Evolutionary conservation across 2,329 filamentous ascomycete species (phyloP).

Genomic region (Clonostachys solani): DNA sequence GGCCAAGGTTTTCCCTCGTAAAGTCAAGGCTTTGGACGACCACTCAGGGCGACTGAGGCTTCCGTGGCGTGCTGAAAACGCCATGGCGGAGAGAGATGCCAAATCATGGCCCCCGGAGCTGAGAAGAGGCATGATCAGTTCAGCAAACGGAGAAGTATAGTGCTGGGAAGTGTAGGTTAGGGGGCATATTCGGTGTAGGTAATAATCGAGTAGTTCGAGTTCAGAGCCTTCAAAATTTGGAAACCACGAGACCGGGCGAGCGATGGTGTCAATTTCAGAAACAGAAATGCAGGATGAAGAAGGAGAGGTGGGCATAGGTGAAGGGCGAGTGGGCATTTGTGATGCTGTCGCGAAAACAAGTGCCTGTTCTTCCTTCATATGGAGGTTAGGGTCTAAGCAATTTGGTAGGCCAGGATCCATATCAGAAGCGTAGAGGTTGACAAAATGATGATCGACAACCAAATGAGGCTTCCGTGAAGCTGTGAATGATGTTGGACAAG

Average conservation of each 20-base stretch:
- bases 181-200: constrained; percentile 2
- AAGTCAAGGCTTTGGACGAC: background rate
- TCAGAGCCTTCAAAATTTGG: constrained; percentile 1
- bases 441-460: background rate
- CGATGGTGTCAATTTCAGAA: background rate
- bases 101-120: background rate
- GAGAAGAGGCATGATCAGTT: constrained; percentile 3
- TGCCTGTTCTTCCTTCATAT: too few relatives aligned
- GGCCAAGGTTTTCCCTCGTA: constrained; percentile 1
- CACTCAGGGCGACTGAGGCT: background rate
- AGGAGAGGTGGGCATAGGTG: background rate
- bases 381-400: too few relatives aligned
- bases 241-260: background rate
- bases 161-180: constrained; percentile 1
- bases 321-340: too few relatives aligned
- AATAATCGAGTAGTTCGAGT: constrained; percentile 2
- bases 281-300: background rate
- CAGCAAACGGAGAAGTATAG: constrained; percentile 1
- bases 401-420: background rate
- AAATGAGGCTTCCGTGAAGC: background rate
- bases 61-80: constrained; percentile 4
- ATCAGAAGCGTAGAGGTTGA: background rate
- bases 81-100: constrained; percentile 1
- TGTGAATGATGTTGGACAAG: background rate
- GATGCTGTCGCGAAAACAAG: too few relatives aligned